These are phyloP conservation scores for Kluyveromyces nonfermentans DNA, from an alignment of 805 yeast species.

Conservation along the genomic window DNA sequence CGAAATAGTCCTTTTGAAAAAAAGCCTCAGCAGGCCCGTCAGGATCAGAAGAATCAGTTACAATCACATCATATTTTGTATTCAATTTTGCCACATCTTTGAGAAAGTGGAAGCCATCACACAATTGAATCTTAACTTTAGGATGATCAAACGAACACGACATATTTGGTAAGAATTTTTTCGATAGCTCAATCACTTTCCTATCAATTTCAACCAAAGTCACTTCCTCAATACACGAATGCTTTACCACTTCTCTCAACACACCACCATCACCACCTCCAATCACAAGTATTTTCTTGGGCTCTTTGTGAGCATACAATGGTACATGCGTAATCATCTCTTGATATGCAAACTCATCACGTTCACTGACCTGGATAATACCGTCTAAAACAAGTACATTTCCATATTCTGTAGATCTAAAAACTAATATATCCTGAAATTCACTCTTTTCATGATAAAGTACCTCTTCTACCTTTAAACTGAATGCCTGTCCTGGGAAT, in stretches of 20 bases:
- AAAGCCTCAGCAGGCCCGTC: constrained; percentile 93
- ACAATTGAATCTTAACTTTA: constrained; percentile 55
- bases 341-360: constrained; percentile 91
- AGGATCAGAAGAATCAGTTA: constrained; percentile 90
- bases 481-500: constrained; percentile 84
- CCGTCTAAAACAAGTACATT: constrained; percentile 87
- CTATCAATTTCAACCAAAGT: constrained; percentile 86
- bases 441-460: constrained; percentile 58
- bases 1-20: constrained; percentile 70
- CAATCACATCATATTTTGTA: constrained; percentile 67
- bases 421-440: constrained; percentile 77
- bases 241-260: constrained; percentile 77
- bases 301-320: constrained; percentile 63
- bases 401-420: constrained; percentile 67
- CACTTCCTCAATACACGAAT: constrained; percentile 50
- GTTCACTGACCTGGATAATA: constrained; percentile 81
- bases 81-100: constrained; percentile 31
- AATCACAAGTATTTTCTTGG: constrained; percentile 70
- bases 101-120: constrained; percentile 79
- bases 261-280: constrained; percentile 99
- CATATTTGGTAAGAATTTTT: constrained; percentile 70
- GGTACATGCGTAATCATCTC: constrained; percentile 86
- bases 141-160: constrained; percentile 54
- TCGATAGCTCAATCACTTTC: constrained; percentile 63
- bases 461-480: constrained; percentile 51